These are phyloP conservation scores for Colletotrichum truncatum DNA, from an alignment of 2,329 filamentous ascomycete genomes.

Conservation along the genomic window DNA sequence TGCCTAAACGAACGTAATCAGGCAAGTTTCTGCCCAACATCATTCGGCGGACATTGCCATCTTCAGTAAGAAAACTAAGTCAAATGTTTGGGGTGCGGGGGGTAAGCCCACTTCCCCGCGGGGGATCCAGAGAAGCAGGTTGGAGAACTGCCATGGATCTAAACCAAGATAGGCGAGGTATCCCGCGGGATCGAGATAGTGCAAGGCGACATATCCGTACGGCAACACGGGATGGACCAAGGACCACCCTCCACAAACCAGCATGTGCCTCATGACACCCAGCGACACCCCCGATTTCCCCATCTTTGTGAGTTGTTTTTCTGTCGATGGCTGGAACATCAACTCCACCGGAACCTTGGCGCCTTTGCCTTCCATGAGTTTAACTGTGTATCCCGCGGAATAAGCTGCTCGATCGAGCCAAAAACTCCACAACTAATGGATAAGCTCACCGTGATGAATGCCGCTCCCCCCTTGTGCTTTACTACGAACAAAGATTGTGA, in stretches of 20 bases:
- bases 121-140: background rate
- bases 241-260: background rate
- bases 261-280: background rate
- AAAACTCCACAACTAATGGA: background rate
- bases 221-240: background rate
- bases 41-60: background rate
- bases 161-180: conserved; percentile 15
- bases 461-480: background rate
- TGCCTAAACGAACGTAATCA: background rate
- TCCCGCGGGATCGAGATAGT: conserved; percentile 13
- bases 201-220: background rate
- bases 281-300: conserved; percentile 3
- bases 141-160: background rate
- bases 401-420: background rate
- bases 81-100: conserved; percentile 14
- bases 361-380: background rate
- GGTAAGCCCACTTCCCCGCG: conserved; percentile 26
- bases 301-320: background rate
- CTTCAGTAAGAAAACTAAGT: background rate
- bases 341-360: background rate
- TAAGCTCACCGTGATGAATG: background rate
- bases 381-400: conserved; percentile 8
- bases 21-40: background rate
- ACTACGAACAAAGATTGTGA: background rate
- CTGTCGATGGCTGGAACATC: conserved; percentile 12